phyloP scores from a whole-genome alignment of 495 filamentous ascomycete species.

The Aspergillus leporis region DNA sequence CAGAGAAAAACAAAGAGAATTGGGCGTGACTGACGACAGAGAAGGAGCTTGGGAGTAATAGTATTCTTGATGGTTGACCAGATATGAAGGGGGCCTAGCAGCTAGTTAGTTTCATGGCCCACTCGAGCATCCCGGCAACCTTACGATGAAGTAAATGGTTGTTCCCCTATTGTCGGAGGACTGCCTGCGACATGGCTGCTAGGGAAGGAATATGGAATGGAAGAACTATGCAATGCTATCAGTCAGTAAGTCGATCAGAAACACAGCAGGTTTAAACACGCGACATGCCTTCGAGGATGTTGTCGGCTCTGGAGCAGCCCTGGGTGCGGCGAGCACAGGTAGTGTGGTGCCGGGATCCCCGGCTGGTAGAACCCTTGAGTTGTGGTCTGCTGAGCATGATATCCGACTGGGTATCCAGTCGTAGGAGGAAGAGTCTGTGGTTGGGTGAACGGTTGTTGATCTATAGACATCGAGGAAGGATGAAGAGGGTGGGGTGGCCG shows the following conservation, averaged over 20 bases:
- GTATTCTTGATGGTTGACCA: slow-evolving; percentile 32
- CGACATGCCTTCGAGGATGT: slow-evolving; percentile 25
- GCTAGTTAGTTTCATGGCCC: slow-evolving; percentile 5
- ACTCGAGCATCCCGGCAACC: neutral
- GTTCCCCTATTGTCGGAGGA: slow-evolving; percentile 22
- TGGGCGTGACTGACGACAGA: slow-evolving; percentile 23
- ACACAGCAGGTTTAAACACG: neutral
- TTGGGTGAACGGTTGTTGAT: slow-evolving; percentile 24
- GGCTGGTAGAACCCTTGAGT: slow-evolving; percentile 24
- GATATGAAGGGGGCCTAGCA: slow-evolving; percentile 23
- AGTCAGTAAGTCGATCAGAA: neutral
- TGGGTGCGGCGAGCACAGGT: slow-evolving; percentile 24
- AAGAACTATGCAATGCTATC: slow-evolving; percentile 12
- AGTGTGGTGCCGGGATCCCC: slow-evolving; percentile 19
- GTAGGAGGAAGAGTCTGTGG: slow-evolving; percentile 19
- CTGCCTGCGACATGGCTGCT: slow-evolving; percentile 22
- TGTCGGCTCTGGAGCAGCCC: slow-evolving; percentile 18
- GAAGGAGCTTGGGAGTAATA: slow-evolving; percentile 29
- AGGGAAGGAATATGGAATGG: slow-evolving; percentile 25
- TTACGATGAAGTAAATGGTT: slow-evolving; percentile 22
- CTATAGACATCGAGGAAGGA: slow-evolving; percentile 22
- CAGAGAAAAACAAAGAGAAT: neutral
- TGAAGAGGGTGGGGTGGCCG: slow-evolving; percentile 24
- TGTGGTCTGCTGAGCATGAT: slow-evolving; percentile 16
- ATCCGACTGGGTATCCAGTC: slow-evolving; percentile 20